phyloP scores from a whole-genome alignment of 2,329 filamentous ascomycete genomes.

The Aspergillus fumigatus region DNA sequence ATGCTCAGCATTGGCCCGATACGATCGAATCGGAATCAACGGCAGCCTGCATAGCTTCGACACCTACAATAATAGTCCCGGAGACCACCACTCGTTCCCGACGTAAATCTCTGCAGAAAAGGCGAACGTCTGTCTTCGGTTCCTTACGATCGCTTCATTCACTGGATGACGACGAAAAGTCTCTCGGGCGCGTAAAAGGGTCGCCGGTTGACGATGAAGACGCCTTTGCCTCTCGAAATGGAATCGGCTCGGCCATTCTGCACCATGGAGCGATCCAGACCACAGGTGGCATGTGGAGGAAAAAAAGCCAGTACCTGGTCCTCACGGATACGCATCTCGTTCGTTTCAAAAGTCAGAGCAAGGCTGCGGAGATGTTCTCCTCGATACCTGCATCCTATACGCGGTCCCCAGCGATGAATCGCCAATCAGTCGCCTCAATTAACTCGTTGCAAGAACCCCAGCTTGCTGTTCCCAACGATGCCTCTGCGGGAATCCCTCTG shows the following conservation, averaged over 20 bases:
- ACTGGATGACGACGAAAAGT: conserved; percentile 50
- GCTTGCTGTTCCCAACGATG: conserved; percentile 52
- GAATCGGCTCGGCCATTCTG: conserved; percentile 49
- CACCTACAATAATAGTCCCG: conserved; percentile 17
- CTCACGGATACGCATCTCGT: conserved; percentile 65
- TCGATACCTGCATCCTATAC: conserved; percentile 42
- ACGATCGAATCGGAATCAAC: conserved; percentile 24
- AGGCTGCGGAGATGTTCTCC: conserved; percentile 61
- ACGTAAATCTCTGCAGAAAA: conserved; percentile 43
- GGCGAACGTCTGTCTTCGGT: conserved; percentile 55
- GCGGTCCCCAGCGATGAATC: conserved; percentile 42
- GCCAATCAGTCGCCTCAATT: conserved; percentile 57
- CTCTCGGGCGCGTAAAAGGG: conserved; percentile 47
- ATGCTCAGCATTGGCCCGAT: conserved; percentile 24
- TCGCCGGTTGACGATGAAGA: conserved; percentile 45
- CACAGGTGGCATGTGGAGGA: conserved; percentile 64
- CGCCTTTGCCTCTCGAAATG: conserved; percentile 34
- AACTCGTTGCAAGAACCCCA: conserved; percentile 60
- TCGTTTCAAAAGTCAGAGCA: conserved; percentile 63
- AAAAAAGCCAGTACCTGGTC: conserved; percentile 68
- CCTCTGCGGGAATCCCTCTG: conserved; percentile 53
- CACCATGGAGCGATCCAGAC: conserved; percentile 68
- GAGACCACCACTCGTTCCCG: conserved; percentile 31
- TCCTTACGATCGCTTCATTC: conserved; percentile 53
- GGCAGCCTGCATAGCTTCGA: conserved; percentile 18